A percentile compares a stretch with the other conserved stretches of the same genome.
Conservation (phyloP, 2,329 filamentous ascomycete genomes). For the Aspergillus sp. region DNA sequence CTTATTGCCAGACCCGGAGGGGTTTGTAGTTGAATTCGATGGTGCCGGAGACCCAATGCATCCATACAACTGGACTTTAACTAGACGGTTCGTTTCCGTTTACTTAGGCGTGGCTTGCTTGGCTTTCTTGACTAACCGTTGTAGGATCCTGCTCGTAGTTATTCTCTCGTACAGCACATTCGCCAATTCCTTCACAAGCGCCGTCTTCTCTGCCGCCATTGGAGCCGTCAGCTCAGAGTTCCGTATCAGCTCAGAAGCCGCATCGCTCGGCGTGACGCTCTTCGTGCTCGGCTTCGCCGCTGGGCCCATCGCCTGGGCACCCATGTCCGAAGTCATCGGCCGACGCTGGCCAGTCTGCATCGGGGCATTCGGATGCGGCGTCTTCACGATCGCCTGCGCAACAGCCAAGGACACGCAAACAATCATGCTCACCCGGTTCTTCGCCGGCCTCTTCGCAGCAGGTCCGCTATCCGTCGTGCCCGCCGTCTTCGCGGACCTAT, state of each 20-base stretch:
- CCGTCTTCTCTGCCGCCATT: conserved; percentile 70
- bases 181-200: conserved; percentile 52
- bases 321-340: conserved; percentile 61
- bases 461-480: conserved; percentile 47
- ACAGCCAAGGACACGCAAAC: conserved; percentile 43
- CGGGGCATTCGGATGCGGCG: conserved; percentile 42
- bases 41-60: conserved; percentile 52
- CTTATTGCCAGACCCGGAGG: conserved; percentile 49
- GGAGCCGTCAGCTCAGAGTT: conserved; percentile 52
- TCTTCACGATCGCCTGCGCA: conserved; percentile 50
- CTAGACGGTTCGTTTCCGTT: conserved; percentile 39
- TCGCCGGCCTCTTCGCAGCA: conserved; percentile 48
- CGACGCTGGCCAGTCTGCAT: conserved; percentile 53
- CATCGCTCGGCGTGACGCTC: conserved; percentile 49
- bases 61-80: conserved; percentile 53
- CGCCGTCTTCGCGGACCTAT: conserved; percentile 51
- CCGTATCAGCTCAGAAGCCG: conserved; percentile 44
- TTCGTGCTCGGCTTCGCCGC: conserved; percentile 56
- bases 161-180: conserved; percentile 49
- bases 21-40: conserved; percentile 59
- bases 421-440: conserved; percentile 48
- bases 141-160: conserved; percentile 23
- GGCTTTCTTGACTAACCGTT: neutral
- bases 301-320: conserved; percentile 64
- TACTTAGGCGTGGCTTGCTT: neutral